Evolutionary conservation across 23 red algal species (phyloP).

Genomic region (Gracilaria caudata): DNA sequence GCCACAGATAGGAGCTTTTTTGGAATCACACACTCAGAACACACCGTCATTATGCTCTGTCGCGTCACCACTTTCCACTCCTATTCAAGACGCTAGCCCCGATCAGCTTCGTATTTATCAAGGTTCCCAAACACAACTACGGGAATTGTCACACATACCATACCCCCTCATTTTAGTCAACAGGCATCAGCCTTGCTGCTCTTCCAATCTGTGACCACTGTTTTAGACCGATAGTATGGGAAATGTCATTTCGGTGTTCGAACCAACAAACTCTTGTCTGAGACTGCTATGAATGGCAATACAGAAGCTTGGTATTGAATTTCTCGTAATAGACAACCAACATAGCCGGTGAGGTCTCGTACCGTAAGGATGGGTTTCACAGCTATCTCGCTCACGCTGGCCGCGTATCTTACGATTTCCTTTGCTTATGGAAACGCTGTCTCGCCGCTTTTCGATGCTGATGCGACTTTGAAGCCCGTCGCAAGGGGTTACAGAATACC

Average conservation of each 20-base stretch:
- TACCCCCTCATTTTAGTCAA: not conserved
- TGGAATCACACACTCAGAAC: not conserved
- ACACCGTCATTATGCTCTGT: not conserved
- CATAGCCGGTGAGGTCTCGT: not conserved
- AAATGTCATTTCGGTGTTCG: not conserved
- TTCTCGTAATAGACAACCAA: not conserved
- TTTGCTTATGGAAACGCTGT: not conserved
- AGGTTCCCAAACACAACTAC: not conserved
- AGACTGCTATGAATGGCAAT: not conserved
- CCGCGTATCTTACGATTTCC: not conserved
- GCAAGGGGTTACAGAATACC: constrained; percentile 2
- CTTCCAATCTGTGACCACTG: not conserved
- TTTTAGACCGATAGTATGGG: not conserved
- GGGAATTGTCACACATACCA: not conserved
- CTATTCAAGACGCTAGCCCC: not conserved
- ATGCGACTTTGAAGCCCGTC: not conserved
- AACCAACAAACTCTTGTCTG: not conserved
- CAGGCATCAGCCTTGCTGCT: not conserved
- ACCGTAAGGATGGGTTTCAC: not conserved
- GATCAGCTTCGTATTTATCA: not conserved
- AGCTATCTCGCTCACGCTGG: not conserved
- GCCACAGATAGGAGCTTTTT: not conserved
- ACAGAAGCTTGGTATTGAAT: not conserved
- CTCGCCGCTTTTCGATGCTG: not conserved
- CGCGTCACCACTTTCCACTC: not conserved